phyloP scores from a whole-genome alignment of 305 asterid genomes.

The Ajuga reptans region DNA sequence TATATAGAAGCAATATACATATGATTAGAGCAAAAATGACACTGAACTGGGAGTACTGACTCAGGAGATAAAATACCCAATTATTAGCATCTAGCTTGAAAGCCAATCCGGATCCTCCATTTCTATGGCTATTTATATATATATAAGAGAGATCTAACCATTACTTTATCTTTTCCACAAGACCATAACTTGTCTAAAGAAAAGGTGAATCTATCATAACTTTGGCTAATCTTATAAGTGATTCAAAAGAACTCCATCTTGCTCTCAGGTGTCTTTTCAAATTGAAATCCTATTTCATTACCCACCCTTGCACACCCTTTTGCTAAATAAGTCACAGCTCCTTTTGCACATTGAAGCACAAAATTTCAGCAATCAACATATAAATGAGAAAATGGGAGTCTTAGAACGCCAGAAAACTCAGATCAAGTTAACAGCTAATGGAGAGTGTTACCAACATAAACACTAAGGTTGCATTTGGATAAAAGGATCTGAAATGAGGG shows the following conservation, averaged over 20 bases:
- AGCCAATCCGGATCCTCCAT: background rate
- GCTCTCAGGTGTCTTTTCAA: background rate
- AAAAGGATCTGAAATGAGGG: too few species aligned
- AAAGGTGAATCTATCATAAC: constrained; percentile 3
- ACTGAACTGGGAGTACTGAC: background rate
- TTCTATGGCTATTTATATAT: background rate
- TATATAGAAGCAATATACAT: background rate
- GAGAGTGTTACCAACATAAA: background rate
- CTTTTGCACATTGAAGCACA: background rate
- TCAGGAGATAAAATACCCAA: background rate
- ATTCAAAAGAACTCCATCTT: background rate
- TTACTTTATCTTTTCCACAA: background rate
- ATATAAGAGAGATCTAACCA: background rate
- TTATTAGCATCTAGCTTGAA: constrained; percentile 4
- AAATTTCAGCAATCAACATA: background rate
- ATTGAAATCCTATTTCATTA: background rate
- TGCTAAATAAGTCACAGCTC: background rate
- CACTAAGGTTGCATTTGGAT: too few species aligned
- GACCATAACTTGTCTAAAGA: background rate
- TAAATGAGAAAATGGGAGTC: background rate
- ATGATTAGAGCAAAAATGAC: background rate
- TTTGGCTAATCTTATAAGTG: background rate
- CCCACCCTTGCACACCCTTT: background rate
- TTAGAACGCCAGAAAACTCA: constrained; percentile 5
- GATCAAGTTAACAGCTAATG: background rate